phyloP scores from a whole-genome alignment of 2,329 filamentous ascomycete genomes.

The Aspergillus tanneri region DNA sequence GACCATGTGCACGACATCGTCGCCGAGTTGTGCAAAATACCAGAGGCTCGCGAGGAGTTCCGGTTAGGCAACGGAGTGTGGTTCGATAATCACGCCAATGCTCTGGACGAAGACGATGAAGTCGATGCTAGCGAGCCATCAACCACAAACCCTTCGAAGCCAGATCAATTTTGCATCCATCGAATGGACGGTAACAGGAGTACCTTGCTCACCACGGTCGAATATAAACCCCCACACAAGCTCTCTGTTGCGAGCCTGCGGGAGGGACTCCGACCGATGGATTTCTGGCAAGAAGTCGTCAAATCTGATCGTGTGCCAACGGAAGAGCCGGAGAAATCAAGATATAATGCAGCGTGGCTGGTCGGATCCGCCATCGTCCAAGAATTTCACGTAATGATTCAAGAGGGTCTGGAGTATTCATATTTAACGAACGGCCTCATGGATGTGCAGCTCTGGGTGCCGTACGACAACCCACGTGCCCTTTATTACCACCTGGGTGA shows the following conservation, averaged over 20 bases:
- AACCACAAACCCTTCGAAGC: slow-evolving; percentile 10
- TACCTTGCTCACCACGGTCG: slow-evolving; percentile 18
- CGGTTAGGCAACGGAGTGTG: slow-evolving; percentile 18
- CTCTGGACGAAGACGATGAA: slow-evolving; percentile 12
- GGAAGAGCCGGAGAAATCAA: slow-evolving; percentile 17
- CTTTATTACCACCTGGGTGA: slow-evolving; percentile 31
- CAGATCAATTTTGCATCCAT: slow-evolving; percentile 26
- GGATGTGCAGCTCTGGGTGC: slow-evolving; percentile 21
- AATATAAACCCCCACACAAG: slow-evolving; percentile 25
- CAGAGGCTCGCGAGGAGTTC: slow-evolving; percentile 20
- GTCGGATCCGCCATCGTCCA: slow-evolving; percentile 22
- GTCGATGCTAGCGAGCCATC: slow-evolving; percentile 1
- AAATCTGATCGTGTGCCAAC: slow-evolving; percentile 10
- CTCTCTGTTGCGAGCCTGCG: slow-evolving; percentile 17
- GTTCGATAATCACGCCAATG: slow-evolving; percentile 24
- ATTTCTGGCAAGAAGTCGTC: slow-evolving; percentile 21
- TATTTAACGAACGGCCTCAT: slow-evolving; percentile 26
- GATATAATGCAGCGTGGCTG: slow-evolving; percentile 23
- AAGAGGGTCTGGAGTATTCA: slow-evolving; percentile 29
- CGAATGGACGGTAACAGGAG: slow-evolving; percentile 16
- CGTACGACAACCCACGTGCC: slow-evolving; percentile 22
- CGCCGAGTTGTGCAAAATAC: slow-evolving; percentile 23
- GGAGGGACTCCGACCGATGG: slow-evolving; percentile 17
- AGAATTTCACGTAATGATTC: slow-evolving; percentile 31
- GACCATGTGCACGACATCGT: slow-evolving; percentile 25